phyloP scores from a whole-genome alignment of 345 rosid species.

The Arabidopsis thaliana region DNA sequence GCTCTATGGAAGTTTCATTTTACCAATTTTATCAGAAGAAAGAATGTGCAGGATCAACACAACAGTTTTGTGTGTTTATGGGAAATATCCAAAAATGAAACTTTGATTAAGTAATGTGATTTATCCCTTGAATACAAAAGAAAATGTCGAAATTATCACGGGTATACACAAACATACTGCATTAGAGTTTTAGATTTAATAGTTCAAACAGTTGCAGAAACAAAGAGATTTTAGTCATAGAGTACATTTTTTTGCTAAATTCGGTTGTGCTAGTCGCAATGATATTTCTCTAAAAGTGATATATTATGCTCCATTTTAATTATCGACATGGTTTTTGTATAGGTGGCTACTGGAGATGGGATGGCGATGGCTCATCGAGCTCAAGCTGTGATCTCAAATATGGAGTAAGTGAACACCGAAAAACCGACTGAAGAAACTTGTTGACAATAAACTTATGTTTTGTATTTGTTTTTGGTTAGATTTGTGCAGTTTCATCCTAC shows the following conservation, averaged over 20 bases:
- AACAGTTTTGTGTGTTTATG: slow-evolving; percentile 3
- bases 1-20: slow-evolving; percentile 9
- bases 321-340: slow-evolving; percentile 28
- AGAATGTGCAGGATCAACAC: not conserved
- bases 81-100: not conserved
- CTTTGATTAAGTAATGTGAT: not conserved
- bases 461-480: slow-evolving; percentile 50
- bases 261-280: not conserved
- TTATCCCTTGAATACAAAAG: not conserved
- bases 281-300: not conserved
- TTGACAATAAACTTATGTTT: slow-evolving; percentile 10
- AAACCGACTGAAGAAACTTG: not conserved
- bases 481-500: slow-evolving; percentile 99
- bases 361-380: slow-evolving; percentile 97
- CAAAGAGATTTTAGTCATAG: not conserved
- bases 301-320: not conserved
- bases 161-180: not conserved
- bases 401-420: slow-evolving; percentile 72
- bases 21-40: slow-evolving; percentile 3
- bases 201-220: not conserved
- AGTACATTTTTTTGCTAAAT: not conserved
- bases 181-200: not conserved
- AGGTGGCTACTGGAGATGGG: slow-evolving; percentile 99
- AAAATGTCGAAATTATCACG: not conserved
- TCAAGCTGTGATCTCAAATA: slow-evolving; percentile 92